These are phyloP conservation scores for Achaetomiella virescens DNA, from an alignment of 495 filamentous ascomycete species.

Conservation along the genomic window DNA sequence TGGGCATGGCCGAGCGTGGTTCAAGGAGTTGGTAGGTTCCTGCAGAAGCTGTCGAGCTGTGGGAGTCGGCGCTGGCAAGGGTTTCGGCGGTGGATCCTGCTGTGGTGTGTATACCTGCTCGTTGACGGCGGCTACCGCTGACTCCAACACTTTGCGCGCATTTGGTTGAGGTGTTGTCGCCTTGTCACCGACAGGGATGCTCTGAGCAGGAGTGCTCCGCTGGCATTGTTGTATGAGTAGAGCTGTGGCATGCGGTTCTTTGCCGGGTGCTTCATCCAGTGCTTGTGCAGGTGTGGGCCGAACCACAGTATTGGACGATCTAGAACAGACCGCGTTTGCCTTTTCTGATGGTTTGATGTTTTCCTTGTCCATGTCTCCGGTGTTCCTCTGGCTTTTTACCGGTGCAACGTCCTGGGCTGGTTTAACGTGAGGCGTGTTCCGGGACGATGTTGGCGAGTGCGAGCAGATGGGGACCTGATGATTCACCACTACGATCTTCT, in stretches of 20 bases:
- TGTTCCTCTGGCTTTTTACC: too few species aligned
- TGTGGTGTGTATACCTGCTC: not conserved
- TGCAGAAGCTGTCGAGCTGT: not conserved
- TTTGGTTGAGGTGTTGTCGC: not conserved
- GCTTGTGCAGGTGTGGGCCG: not conserved
- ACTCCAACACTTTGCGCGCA: not conserved
- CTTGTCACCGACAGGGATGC: not conserved
- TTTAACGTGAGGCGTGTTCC: too few species aligned
- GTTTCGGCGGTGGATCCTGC: not conserved
- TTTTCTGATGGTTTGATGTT: not conserved
- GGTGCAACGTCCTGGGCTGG: too few species aligned
- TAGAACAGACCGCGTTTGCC: not conserved
- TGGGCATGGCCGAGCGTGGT: not conserved
- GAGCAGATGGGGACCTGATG: too few species aligned
- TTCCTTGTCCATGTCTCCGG: not conserved
- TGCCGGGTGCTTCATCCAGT: not conserved
- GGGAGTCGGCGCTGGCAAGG: not conserved
- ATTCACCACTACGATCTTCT: too few species aligned
- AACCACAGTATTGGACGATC: not conserved
- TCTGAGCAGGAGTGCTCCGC: not conserved
- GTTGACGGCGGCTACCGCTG: not conserved
- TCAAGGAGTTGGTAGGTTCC: not conserved
- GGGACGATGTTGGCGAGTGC: too few species aligned
- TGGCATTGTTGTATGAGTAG: not conserved
- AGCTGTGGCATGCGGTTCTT: not conserved